Conservation (phyloP, 2,329 filamentous ascomycete genomes). For the Sclerotinia glacialis region DNA sequence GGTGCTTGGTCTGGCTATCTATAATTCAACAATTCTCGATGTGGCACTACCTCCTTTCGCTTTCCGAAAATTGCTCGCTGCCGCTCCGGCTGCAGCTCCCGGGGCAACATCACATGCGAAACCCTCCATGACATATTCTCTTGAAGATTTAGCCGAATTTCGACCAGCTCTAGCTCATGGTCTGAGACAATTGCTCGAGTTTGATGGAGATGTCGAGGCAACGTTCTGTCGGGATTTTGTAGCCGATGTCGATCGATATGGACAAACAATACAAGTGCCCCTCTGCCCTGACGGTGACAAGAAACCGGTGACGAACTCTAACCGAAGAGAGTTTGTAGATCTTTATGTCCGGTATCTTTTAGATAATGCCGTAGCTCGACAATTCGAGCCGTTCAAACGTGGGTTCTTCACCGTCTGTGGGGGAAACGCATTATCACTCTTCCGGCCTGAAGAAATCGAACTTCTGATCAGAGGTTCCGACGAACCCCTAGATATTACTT, state of each 20-base stretch:
- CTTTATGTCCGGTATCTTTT: slow-evolving; percentile 78
- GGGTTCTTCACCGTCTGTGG: slow-evolving; percentile 92
- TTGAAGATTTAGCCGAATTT: slow-evolving; percentile 82
- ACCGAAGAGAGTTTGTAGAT: slow-evolving; percentile 82
- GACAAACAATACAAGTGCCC: slow-evolving; percentile 61
- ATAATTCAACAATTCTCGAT: slow-evolving; percentile 91
- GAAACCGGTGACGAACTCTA: slow-evolving; percentile 76
- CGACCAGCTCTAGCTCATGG: slow-evolving; percentile 73
- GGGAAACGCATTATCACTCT: slow-evolving; percentile 82
- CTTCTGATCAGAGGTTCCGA: slow-evolving; percentile 82
- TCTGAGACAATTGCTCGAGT: slow-evolving; percentile 73
- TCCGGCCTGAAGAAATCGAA: slow-evolving; percentile 89
- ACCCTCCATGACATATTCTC: slow-evolving; percentile 65
- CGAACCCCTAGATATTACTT: slow-evolving; percentile 74
- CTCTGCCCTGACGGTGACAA: slow-evolving; percentile 72
- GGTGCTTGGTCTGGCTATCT: slow-evolving; percentile 83
- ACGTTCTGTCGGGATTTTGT: slow-evolving; percentile 83
- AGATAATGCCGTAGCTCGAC: slow-evolving; percentile 71
- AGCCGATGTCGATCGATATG: slow-evolving; percentile 74
- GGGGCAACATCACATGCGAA: slow-evolving; percentile 56
- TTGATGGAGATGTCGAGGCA: slow-evolving; percentile 76
- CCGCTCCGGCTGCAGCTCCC: slow-evolving; percentile 61
- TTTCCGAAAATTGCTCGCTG: slow-evolving; percentile 80
- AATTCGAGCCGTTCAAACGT: slow-evolving; percentile 91
- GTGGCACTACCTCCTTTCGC: slow-evolving; percentile 84